Percentiles rank a stretch among this genome's conserved stretches.
These are phyloP conservation scores for Dicorynia guianensis DNA, from an alignment of 306 rosid genomes.

Conservation along the genomic window DNA sequence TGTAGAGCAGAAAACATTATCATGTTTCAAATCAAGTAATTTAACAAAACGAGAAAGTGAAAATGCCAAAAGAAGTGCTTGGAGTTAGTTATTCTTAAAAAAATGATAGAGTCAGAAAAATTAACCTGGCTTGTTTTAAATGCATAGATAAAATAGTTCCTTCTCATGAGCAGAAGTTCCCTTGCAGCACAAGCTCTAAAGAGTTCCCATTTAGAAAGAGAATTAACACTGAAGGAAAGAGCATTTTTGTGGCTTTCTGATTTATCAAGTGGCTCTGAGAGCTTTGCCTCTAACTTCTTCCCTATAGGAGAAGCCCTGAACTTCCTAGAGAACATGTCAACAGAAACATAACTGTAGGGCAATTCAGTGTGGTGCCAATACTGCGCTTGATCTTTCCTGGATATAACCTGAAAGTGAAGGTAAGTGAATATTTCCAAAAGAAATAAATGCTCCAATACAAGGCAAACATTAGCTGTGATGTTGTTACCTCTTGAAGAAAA, in stretches of 20 bases:
- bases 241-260: constrained; percentile 49
- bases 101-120: too few species aligned
- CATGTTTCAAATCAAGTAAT: too few species aligned
- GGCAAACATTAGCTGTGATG: neutral
- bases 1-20: constrained; percentile 34
- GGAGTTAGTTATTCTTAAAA: too few species aligned
- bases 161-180: constrained; percentile 67
- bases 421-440: neutral
- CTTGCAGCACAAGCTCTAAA: constrained; percentile 52
- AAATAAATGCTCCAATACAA: neutral
- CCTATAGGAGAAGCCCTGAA: constrained; percentile 52
- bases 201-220: constrained; percentile 56
- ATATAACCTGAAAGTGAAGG: constrained; percentile 53
- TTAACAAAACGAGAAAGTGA: too few species aligned
- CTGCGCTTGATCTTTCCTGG: constrained; percentile 61
- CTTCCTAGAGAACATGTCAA: constrained; percentile 46
- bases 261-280: constrained; percentile 47
- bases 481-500: constrained; percentile 68
- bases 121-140: constrained; percentile 64
- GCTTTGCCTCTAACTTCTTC: constrained; percentile 52
- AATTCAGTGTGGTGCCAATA: constrained; percentile 54
- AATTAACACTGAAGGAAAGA: constrained; percentile 46
- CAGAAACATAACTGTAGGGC: constrained; percentile 49
- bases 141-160: constrained; percentile 57
- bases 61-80: too few species aligned